Evolutionary conservation across 31 red algal species (phyloP), one percentile per base, ranked within the genome.

Genomic region (Endocladia muricata): DNA sequence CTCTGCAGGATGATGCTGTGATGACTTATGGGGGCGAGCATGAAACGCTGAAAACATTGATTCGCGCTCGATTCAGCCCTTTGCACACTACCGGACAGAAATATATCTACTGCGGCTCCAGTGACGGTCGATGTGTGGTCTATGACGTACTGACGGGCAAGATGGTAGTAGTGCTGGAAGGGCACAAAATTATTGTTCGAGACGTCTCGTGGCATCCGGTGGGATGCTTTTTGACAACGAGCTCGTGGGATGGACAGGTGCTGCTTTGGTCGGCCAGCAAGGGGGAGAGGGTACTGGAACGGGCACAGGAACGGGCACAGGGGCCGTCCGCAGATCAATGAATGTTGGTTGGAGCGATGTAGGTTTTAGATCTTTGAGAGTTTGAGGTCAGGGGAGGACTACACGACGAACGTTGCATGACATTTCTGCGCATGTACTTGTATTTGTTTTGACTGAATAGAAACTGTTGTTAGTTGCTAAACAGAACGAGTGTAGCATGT

Each of bases 41-140:
- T 44, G 65, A 78, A 49, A 84, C 79, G 22, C 70, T 90, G 57
- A 60, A 89, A 35, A 95, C 92, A 17, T 76, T 95, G 38, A 95
- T 95, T 36, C 77, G 86, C 9, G 85, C 81, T 39, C 66, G 78
- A 48, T 95, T 95, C 70, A 89, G 84, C 26, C 92, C 92, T 15
- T n/a, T 73, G 34, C 41, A 73, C 19, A 84, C 86, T 1, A 95
- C 92, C 43, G 85, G 86, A 30, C 80, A 85, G 32, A 87, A 88
- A 37, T 95, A 82, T 51, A 63, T 95, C 3, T 81, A 88, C 37
- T 75, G 73, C 74, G 92, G 92, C 36, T 86, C 81, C 0, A 79
- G 68, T 70, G 74, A 93, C 51, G 89, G 89, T 6, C 37, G 39
- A 9, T 77, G 74, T 4, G 82, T 77, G 22, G 69, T 93, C 26